These are phyloP conservation scores for Citrus sp. DNA, from an alignment of 345 rosid genomes.

Conservation along the genomic window DNA sequence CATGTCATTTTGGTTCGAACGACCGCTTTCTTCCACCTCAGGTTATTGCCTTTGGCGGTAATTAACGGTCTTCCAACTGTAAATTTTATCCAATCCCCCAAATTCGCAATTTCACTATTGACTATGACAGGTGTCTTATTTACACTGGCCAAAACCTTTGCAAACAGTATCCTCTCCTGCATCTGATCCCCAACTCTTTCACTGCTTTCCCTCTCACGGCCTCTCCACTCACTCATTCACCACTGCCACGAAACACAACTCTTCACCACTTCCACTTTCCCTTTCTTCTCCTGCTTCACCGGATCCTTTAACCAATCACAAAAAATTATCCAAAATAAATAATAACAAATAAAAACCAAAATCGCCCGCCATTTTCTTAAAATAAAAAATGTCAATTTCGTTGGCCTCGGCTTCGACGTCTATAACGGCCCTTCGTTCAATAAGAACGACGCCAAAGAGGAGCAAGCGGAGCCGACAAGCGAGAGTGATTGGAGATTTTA, in stretches of 20 bases:
- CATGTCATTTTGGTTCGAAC: neutral
- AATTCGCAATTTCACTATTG: neutral
- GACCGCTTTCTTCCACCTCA: too few relatives aligned
- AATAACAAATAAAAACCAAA: neutral
- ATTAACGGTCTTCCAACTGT: neutral
- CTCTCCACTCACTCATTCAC: neutral
- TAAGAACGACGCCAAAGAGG: constrained; percentile 32
- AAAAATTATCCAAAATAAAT: neutral
- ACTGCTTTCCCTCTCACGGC: neutral
- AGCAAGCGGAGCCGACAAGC: constrained; percentile 21
- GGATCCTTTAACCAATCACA: neutral
- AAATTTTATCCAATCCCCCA: neutral
- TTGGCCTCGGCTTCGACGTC: constrained; percentile 16
- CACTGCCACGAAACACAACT: neutral
- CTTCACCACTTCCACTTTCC: neutral
- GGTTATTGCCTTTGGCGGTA: neutral
- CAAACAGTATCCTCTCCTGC: neutral
- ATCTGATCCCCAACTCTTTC: neutral
- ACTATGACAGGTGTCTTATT: neutral
- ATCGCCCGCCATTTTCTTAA: neutral
- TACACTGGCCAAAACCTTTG: neutral
- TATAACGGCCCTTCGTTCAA: constrained; percentile 13
- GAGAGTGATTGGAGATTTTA: constrained; percentile 42
- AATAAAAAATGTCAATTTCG: constrained; percentile 18
- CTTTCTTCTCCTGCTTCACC: constrained; percentile 7